Evolutionary conservation across 1,284 basidiomycete genomes (phyloP), one percentile per base, ranked within the genome.

Genomic region (Pseudozyma sp.): DNA sequence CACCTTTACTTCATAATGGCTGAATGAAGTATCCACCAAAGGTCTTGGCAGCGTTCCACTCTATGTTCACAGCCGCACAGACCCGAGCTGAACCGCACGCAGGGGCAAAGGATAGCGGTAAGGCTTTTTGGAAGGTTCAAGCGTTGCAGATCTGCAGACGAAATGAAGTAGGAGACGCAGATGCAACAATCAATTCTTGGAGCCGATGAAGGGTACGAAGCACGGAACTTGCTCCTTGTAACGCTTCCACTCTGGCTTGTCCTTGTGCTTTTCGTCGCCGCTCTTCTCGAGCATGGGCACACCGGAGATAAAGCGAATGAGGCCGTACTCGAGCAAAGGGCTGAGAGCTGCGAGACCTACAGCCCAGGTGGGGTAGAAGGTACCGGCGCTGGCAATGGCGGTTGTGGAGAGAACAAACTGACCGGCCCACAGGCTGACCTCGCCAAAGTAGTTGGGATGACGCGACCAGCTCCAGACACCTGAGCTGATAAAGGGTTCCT

Each of bases 371-470:
- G 78, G 87, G 87, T 75, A 87, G 85, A 43, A 68, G 45, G 71
- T 52, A 54, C 66, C 50, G 59, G 75, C 55, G 37, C 43, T 33
- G 19, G 62, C 54, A 19, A 74, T 57, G 7, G 77, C 69, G 14
- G 62, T 50, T 33, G 61, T 72, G 17, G 68, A 49, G 13, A 92
- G 85, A 7, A 89, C 85, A 87, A 89, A 92, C 31, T 92, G 89
- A 10, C 90, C 90, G 4, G 88, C 87, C 89, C 91, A 92, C 17
- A 93, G 86, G 3, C 90, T 88, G 11, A 92, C 87, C 85, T 93
- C 92, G 29, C 90, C 91, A 37, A 92, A 88, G 82, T 93, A 92
- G 85, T 92, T 93, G 37, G 92, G 92, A 78, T 93, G 92, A 37
- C 92, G 86, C 68, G 89, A 90, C 63, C 90, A 84, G 42, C 87